Evolutionary conservation across 345 rosid genomes (phyloP).

Genomic region (Erysimum cheiranthoides): DNA sequence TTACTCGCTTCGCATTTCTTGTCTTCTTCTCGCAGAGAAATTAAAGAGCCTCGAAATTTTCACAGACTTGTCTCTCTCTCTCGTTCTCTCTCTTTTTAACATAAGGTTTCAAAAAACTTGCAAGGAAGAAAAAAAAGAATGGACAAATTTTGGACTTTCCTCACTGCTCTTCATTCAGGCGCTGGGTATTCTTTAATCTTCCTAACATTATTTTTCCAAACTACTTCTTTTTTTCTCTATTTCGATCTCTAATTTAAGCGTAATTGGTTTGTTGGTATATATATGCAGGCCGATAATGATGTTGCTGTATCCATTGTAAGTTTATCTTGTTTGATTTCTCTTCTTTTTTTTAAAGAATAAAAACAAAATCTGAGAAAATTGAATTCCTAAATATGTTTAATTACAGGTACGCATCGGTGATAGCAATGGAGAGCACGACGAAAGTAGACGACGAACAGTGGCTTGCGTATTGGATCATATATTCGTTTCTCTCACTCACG

Average conservation of each 20-base stretch:
- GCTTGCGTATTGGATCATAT: slow-evolving; percentile 93
- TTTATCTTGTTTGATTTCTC: not conserved
- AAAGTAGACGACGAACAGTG: slow-evolving; percentile 84
- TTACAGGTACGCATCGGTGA: slow-evolving; percentile 69
- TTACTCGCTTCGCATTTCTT: not conserved
- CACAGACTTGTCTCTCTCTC: slow-evolving; percentile 17
- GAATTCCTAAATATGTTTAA: not conserved
- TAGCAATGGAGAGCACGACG: slow-evolving; percentile 74
- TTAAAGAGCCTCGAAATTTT: slow-evolving; percentile 23
- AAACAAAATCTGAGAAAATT: not conserved
- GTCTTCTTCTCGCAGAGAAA: slow-evolving; percentile 27
- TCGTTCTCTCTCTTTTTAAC: not conserved
- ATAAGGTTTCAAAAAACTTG: not conserved
- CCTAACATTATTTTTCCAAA: not conserved
- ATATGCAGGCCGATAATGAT: slow-evolving; percentile 69
- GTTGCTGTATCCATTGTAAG: slow-evolving; percentile 87
- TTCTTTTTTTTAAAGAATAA: not conserved
- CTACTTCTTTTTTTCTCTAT: not conserved
- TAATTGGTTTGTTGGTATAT: not conserved
- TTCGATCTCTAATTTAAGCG: not conserved
- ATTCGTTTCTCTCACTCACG: slow-evolving; percentile 72
- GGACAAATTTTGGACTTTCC: slow-evolving; percentile 59
- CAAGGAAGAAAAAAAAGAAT: not conserved
- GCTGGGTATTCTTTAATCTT: slow-evolving; percentile 57
- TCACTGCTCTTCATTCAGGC: slow-evolving; percentile 57